A percentile compares a stretch with the other conserved stretches of the same genome.
Evolutionary conservation across 2,329 filamentous ascomycete species (phyloP).

Genomic region (Fusarium piperis): DNA sequence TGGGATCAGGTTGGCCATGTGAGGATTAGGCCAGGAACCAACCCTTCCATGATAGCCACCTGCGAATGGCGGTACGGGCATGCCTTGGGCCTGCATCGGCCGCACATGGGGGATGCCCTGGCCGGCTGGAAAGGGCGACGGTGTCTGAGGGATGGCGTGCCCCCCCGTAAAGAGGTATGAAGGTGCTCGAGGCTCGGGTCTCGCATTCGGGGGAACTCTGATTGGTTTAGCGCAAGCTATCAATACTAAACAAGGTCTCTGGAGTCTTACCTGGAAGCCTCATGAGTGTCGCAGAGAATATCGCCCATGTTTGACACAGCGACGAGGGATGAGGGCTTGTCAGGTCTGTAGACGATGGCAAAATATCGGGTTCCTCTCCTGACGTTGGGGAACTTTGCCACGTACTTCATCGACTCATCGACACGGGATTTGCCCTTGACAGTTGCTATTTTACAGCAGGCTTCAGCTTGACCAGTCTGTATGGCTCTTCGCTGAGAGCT

Average conservation of each 20-base stretch:
- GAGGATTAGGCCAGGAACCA: background rate
- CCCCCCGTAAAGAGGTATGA: background rate
- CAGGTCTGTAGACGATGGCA: background rate
- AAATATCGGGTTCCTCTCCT: background rate
- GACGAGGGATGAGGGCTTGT: background rate
- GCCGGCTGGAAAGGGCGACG: background rate
- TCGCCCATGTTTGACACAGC: background rate
- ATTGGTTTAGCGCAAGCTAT: background rate
- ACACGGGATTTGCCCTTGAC: background rate
- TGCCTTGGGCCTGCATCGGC: background rate
- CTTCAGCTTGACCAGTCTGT: background rate
- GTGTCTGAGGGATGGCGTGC: background rate
- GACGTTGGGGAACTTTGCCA: background rate
- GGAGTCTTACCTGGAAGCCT: background rate
- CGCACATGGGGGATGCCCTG: background rate
- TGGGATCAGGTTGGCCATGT: background rate
- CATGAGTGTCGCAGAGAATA: background rate
- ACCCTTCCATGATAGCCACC: background rate
- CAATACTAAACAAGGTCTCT: background rate
- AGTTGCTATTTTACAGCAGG: background rate
- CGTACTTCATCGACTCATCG: background rate
- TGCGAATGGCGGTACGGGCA: background rate
- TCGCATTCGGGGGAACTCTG: background rate
- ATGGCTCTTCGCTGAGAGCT: background rate
- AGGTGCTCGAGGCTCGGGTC: background rate